These are phyloP conservation scores for Abortiporus biennis DNA, from an alignment of 1,284 basidiomycete genomes.

Conservation along the genomic window DNA sequence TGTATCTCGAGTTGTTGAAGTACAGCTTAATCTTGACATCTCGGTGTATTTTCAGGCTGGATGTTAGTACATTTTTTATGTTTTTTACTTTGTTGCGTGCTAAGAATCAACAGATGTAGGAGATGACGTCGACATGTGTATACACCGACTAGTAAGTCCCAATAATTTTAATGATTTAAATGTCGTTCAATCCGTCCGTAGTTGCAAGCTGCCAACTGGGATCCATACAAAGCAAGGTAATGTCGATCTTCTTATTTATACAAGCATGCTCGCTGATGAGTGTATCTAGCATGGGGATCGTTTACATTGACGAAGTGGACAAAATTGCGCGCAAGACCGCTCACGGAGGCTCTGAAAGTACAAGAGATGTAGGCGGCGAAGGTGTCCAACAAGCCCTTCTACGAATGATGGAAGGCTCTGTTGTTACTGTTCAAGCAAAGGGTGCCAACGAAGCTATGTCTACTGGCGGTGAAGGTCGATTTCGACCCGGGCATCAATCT, in stretches of 20 bases:
- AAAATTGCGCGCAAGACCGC: slow-evolving; percentile 76
- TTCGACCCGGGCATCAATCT: slow-evolving; percentile 33
- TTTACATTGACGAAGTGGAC: slow-evolving; percentile 96
- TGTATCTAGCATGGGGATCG: slow-evolving; percentile 73
- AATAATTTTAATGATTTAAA: slow-evolving; percentile 4
- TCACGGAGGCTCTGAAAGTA: slow-evolving; percentile 61
- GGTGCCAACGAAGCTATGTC: slow-evolving; percentile 43
- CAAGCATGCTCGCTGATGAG: slow-evolving; percentile 4
- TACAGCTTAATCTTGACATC: slow-evolving; percentile 9
- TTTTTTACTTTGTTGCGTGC: slow-evolving; percentile 3
- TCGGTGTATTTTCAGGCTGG: slow-evolving; percentile 53
- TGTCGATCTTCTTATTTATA: not conserved
- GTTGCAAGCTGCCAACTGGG: slow-evolving; percentile 84
- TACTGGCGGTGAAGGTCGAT: slow-evolving; percentile 35
- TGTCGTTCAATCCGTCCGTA: too few species aligned
- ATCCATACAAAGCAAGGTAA: slow-evolving; percentile 75
- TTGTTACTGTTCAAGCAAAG: slow-evolving; percentile 78
- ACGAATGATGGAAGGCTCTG: slow-evolving; percentile 89
- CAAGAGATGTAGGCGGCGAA: slow-evolving; percentile 91
- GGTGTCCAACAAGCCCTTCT: slow-evolving; percentile 93
- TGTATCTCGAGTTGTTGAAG: slow-evolving; percentile 12
- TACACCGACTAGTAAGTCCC: slow-evolving; percentile 66
- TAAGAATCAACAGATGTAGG: slow-evolving; percentile 65
- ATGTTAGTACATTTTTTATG: slow-evolving; percentile 43
- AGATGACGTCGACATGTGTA: slow-evolving; percentile 89